Evolutionary conservation across 1,139 yeast genomes (phyloP).

Genomic region (Blastobotrys raffinosifermentans): DNA sequence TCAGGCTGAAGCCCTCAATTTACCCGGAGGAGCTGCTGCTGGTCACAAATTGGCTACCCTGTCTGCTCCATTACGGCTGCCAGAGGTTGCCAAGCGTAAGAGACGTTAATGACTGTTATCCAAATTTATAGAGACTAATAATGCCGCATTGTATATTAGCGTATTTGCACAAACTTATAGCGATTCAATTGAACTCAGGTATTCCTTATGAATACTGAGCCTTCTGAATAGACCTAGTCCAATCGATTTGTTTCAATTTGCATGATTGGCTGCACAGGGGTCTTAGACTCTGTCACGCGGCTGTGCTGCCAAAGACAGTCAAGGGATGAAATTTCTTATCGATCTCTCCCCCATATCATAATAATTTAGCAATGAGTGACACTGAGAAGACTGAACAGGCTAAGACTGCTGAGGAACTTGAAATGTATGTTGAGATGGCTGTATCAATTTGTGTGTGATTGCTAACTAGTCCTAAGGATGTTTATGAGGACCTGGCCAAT

Average conservation of each 20-base stretch:
- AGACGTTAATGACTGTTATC: too few relatives aligned
- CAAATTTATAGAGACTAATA: too few relatives aligned
- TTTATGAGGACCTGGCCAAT: slow-evolving; percentile 30
- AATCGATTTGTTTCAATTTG: too few relatives aligned
- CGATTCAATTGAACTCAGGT: too few relatives aligned
- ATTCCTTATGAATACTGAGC: too few relatives aligned
- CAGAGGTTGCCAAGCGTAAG: slow-evolving; percentile 71
- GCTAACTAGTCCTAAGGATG: slow-evolving; percentile 3
- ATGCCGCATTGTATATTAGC: too few relatives aligned
- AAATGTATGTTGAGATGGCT: slow-evolving; percentile 2
- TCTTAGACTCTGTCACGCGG: neutral
- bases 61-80: slow-evolving; percentile 85
- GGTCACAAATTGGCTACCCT: slow-evolving; percentile 74
- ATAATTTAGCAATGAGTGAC: slow-evolving; percentile 6
- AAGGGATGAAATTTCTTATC: too few relatives aligned
- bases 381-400: neutral
- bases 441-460: neutral
- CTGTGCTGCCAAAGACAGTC: neutral
- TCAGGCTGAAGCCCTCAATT: slow-evolving; percentile 80
- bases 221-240: too few relatives aligned
- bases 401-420: neutral
- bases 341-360: too few relatives aligned
- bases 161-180: too few relatives aligned
- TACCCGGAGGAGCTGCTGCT: slow-evolving; percentile 58
- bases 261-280: too few relatives aligned